These are phyloP conservation scores for Pigoraptor vietnamica DNA, from an alignment of 78 protist genomes.

Conservation along the genomic window DNA sequence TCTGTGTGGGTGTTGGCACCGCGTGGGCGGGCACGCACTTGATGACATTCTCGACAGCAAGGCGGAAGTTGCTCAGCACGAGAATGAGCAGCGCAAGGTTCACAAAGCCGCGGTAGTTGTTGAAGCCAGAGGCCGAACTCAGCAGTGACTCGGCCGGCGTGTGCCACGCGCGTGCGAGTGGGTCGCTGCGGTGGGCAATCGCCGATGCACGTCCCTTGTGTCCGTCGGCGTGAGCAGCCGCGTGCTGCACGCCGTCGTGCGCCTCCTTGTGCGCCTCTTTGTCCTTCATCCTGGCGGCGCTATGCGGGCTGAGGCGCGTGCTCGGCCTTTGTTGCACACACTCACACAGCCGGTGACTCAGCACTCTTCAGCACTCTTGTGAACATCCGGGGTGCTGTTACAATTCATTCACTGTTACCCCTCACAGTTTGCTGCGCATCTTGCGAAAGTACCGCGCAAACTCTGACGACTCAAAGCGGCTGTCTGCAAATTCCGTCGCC, in stretches of 20 bases:
- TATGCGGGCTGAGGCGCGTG: too few species aligned
- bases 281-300: too few species aligned
- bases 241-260: too few species aligned
- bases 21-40: conserved; percentile 14
- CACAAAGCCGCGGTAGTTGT: conserved; percentile 18
- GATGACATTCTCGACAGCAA: conserved; percentile 16
- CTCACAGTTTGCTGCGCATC: background rate
- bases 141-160: background rate
- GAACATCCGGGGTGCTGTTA: too few species aligned
- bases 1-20: too few species aligned
- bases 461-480: background rate
- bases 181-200: background rate
- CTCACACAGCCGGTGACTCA: too few species aligned
- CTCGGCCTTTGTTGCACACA: too few species aligned
- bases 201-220: background rate
- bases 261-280: too few species aligned
- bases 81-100: conserved; percentile 19
- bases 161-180: background rate
- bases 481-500: background rate
- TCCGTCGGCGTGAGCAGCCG: too few species aligned
- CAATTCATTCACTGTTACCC: too few species aligned
- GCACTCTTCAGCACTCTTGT: too few species aligned
- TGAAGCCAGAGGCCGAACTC: background rate
- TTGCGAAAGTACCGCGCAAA: background rate
- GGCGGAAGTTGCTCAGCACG: background rate